Base-by-base conservation (phyloP, 495 filamentous ascomycete species). In the Penicillium maclennaniae region DNA sequence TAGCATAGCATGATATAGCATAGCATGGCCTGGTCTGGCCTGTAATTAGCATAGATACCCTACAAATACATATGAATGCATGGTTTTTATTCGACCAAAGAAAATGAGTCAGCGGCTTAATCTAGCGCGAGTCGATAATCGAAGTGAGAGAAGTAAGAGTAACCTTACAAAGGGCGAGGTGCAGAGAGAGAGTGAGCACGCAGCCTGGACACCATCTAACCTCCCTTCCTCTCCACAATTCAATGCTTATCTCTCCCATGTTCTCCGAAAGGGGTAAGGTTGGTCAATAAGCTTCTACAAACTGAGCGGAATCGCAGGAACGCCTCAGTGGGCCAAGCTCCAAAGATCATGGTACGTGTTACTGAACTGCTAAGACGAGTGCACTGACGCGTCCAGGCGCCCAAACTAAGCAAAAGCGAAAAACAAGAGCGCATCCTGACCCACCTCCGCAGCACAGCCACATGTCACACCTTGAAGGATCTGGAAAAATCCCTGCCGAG, bases 401-500 rank as follows among this genome's bases (percentile, higher is more conserved):
- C 86, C 27, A 89, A 87, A 67, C 69, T 78, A 34, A 75, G 83
- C 34, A 78, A 79, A 54, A 70, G 73, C 16, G 78, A 78, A 14
- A 91, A 89, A 68, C 80, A 81, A 53, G 69, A 76, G 15, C 70
- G 79, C 23, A 85, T 89, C 57, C 71, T 88, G 51, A 61, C 74
- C 17, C 84, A 85, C 71, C 77, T 91, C 59, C 84, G 80, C 49
- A 71, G 76, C 39, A 83, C 83, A 6, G 72, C 78, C 43, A 81
- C 81, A 28, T 86, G 84, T 15, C 84, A 89, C 72, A 83, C 79
- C 43, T 73, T 91, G 67, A 89, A 87, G 64, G 87, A 91, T 51
- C 78, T 91, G 5, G 87, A 90, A 60, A 89, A 89, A 66, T 63
- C 65, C 0, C 73, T 91, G 16, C 87, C 86, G 9, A 65, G 76